Base-by-base conservation (phyloP, 352 stramenopile genomes). In the Phytophthora brassicae region DNA sequence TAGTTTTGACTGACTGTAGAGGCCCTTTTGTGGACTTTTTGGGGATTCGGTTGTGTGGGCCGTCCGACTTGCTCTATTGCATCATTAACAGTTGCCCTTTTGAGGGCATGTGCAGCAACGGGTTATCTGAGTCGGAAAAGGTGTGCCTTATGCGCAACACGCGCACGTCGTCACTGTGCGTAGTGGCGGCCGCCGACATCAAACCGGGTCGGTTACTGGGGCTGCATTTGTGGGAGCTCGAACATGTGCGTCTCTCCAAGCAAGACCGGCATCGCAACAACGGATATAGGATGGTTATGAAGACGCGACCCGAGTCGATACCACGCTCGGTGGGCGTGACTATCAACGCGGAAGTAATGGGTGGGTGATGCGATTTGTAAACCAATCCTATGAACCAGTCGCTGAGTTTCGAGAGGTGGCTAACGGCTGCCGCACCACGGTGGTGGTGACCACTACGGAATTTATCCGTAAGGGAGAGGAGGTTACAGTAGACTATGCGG, bases 51-150 rank as follows among this genome's bases (percentile, higher is more conserved):
- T n/a, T n/a, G n/a, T n/a, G n/a, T n/a, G n/a, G n/a, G n/a, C n/a
- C n/a, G n/a, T n/a, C n/a, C n/a, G n/a, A 38, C 42, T 16, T 45
- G 49, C 22, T 59, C 0, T 50, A 28, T 17, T 62, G 54, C 54
- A 61, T 35, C 43, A 7, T 33, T 12, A 61, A 54, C 6, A 49
- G 44, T 17, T 61, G 43, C 8, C 43, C 22, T 3, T 61, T 23
- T 4, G 44, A 46, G 1, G 44, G 54, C 22, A 20, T 26, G 22
- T 54, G 43, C 2, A 44, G 43, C 3, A 54, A 61, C 43, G 54
- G 44, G 1, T 6, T 54, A 3, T 12, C 0, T 0, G 43, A 2
- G 36, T 47, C 22, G 6, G 33, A 13, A 11, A 24, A 1, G 54
- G 54, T 11, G 5, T 35, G 11, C 43, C 16, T n/a, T 48, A n/a